Evolutionary conservation across 2,329 filamentous ascomycete species (phyloP).

Genomic region (Colletotrichum musae): DNA sequence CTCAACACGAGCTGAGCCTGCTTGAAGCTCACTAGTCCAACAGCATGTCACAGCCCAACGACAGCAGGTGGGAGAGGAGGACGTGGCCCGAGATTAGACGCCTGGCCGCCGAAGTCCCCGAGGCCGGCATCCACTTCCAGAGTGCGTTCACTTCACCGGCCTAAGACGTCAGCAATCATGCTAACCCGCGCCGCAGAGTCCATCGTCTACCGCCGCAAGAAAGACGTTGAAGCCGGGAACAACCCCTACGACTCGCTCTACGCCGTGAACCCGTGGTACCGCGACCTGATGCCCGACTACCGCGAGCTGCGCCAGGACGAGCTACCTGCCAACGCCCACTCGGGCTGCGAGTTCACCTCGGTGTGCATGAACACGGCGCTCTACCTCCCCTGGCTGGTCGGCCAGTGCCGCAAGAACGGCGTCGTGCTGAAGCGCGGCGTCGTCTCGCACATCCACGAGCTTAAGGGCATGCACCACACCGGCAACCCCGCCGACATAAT

Average conservation of each 20-base stretch:
- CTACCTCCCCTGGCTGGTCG: conserved; percentile 79
- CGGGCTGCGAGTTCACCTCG: conserved; percentile 73
- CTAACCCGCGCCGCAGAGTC: conserved; percentile 58
- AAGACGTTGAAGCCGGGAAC: conserved; percentile 70
- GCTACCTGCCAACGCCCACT: conserved; percentile 70
- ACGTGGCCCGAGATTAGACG: conserved; percentile 72
- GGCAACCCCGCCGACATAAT: conserved; percentile 72
- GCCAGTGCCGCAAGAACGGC: conserved; percentile 75
- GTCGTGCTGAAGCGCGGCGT: conserved; percentile 67
- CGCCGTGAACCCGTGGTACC: conserved; percentile 80
- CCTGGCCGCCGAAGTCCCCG: conserved; percentile 73
- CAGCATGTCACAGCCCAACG: conserved; percentile 52
- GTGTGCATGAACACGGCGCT: conserved; percentile 83
- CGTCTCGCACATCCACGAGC: conserved; percentile 73
- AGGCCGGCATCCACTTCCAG: conserved; percentile 82
- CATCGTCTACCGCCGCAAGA: conserved; percentile 65
- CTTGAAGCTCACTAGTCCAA: not conserved
- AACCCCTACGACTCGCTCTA: conserved; percentile 79
- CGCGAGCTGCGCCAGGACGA: conserved; percentile 70
- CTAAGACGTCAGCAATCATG: too few relatives aligned
- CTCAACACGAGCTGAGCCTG: too few relatives aligned
- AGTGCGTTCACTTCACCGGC: conserved; percentile 53
- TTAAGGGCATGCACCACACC: conserved; percentile 69
- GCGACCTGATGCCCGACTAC: conserved; percentile 79
- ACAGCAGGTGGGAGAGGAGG: conserved; percentile 66